These are phyloP conservation scores for Blastobotrys muscicola DNA, from an alignment of 805 yeast species.

Conservation along the genomic window DNA sequence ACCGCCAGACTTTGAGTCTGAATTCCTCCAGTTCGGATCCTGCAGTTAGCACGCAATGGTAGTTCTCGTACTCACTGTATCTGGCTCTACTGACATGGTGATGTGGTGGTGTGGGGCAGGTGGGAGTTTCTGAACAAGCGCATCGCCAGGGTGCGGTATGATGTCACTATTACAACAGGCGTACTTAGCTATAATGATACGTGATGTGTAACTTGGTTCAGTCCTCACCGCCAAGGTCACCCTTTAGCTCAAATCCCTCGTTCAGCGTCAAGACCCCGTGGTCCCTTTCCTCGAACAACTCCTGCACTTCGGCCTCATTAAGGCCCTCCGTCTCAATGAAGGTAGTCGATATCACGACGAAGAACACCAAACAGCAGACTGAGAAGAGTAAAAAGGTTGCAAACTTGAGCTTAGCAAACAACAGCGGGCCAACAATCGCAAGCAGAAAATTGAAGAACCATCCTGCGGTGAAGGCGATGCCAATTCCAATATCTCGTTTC, in stretches of 20 bases:
- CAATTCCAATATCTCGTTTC: constrained; percentile 4
- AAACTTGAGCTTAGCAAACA: constrained; percentile 4
- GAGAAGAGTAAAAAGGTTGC: constrained; percentile 5
- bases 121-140: background rate
- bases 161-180: background rate
- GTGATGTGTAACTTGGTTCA: too few species aligned
- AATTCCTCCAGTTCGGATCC: background rate
- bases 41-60: background rate
- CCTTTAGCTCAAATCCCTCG: too few species aligned
- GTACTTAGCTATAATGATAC: too few species aligned
- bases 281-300: too few species aligned
- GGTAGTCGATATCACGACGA: background rate
- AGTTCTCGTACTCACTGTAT: constrained; percentile 1
- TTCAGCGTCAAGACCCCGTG: too few species aligned
- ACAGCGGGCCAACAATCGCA: constrained; percentile 3
- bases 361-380: background rate
- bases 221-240: too few species aligned
- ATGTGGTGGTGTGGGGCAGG: background rate
- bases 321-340: constrained; percentile 1
- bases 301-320: background rate
- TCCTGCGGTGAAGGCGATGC: constrained; percentile 4
- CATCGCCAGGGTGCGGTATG: background rate
- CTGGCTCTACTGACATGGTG: constrained; percentile 8
- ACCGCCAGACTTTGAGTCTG: background rate
- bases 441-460: constrained; percentile 6